Evolutionary conservation across 2,329 filamentous ascomycete species (phyloP).

Genomic region (Trichoderma arundinaceum): DNA sequence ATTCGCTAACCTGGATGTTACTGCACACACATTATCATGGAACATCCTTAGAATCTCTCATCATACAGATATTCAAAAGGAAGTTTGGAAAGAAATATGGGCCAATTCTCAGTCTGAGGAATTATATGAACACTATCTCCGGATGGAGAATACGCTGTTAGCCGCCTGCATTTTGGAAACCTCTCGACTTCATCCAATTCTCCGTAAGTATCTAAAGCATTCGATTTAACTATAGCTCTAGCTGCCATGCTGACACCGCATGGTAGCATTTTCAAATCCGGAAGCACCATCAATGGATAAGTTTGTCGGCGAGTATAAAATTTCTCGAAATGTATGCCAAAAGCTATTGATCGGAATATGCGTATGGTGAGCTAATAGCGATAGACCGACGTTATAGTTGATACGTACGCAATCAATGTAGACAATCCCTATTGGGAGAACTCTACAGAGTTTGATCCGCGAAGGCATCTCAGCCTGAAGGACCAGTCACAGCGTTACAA

Average conservation of each 20-base stretch:
- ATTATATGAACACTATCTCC: slow-evolving; percentile 7
- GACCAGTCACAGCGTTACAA: slow-evolving; percentile 20
- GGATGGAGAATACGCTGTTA: slow-evolving; percentile 24
- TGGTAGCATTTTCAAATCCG: not conserved
- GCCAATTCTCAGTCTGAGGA: not conserved
- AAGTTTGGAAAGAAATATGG: not conserved
- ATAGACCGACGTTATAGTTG: slow-evolving; percentile 30
- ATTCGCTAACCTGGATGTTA: slow-evolving; percentile 32
- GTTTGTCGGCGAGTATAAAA: not conserved
- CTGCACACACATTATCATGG: slow-evolving; percentile 27
- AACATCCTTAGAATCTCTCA: slow-evolving; percentile 16
- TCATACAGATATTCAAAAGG: not conserved
- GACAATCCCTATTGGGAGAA: slow-evolving; percentile 29
- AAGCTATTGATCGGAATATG: not conserved
- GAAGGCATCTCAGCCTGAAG: slow-evolving; percentile 11
- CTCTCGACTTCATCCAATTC: slow-evolving; percentile 29
- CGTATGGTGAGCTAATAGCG: not conserved
- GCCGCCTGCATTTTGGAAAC: slow-evolving; percentile 24
- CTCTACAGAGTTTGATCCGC: not conserved
- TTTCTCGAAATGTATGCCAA: not conserved
- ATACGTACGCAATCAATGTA: slow-evolving; percentile 31
- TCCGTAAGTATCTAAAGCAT: not conserved
- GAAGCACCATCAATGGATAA: not conserved
- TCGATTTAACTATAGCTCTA: not conserved
- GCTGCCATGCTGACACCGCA: not conserved